Evolutionary conservation across 768 basidiomycete species (phyloP), one percentile per base, ranked within the genome.

Genomic region (Suillus spraguei): DNA sequence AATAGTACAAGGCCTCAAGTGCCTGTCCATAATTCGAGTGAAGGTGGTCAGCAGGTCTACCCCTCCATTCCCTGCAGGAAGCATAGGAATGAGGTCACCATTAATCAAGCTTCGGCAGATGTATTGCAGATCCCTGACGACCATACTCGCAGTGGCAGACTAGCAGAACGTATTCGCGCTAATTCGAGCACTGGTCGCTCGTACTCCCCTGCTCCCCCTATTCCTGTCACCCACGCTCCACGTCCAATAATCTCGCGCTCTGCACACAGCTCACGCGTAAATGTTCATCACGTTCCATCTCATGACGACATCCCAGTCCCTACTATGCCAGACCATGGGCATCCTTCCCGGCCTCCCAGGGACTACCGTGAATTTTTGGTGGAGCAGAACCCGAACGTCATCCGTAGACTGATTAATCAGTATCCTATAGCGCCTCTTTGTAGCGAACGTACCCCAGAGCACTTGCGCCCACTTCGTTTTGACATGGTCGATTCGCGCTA

Each of bases 391-490:
- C 52, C 49, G 7, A 38, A 60, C 13, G 3, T 17, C 10, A 39
- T 56, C 41, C n/a, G 59, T 33, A 24, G 7, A 7, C 42, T 38
- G 64, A 65, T 65, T 28, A 52, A 44, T 8, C 6, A n/a, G 13
- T 54, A 49, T 35, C 60, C 64, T 41, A 7, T 59, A 8, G 60
- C 63, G 7, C 64, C 64, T 11, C 64, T 60, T 3, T 11, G 20
- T 14, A 24, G 13, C 13, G 60, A 49, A 4, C 52, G 61, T 20
- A 33, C 38, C 3, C 65, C 65, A 6, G 60, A 35, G 32, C 28
- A 64, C 38, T 20, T 66, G 8, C 63, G 60, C 20, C 65, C 65
- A 0, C 41, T 66, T 17, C 55, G 59, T 36, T 66, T 65, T 44
- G 65, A 66, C 47, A 60, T 64, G 60, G 50, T 39, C 9, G 42